Base-by-base conservation (phyloP, 305 asterid species). In the Plantago lanceolata region DNA sequence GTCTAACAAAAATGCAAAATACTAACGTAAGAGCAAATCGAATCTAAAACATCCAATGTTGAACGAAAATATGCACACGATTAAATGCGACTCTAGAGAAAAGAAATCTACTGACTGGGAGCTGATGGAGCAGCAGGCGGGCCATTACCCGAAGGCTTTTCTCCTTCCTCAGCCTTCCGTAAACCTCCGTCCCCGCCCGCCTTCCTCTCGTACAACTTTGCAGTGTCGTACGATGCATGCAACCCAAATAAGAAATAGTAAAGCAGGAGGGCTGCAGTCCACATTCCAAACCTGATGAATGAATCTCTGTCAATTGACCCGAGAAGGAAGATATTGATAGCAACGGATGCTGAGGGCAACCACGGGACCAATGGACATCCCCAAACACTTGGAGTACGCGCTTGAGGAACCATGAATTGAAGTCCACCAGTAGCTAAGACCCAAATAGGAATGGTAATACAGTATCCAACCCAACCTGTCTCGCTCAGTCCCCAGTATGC, bases 301-400 rank as follows among this genome's bases (percentile, higher is more conserved):
- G 96, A 83, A 1, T 61, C 67, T 61, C 43, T 75, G 47, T 85
- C 80, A 5, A 85, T 84, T 7, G 94, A 85, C 6, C 91, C 89
- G 7, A 88, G 79, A 19, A 88, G 78, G 59, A 85, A 88, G 4
- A 88, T 74, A 65, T 85, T 88, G 9, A 84, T 76, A 6, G 85
- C 89, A 19, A 88, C 82, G 8, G 94, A 83, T 3, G 78, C 81
- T 4, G 89, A 83, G 6, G 96, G 96, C 55, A 88, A 24, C 96
- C 94, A 85, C 1, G 96, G 96, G 64, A 85, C 94, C 68, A 85
- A 29, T n/a, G 96, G 96, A 28, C 83, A 90, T 0, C 94, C 94
- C 96, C 94, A 85, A 4, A 78, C 63, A 77, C 75, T 73, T 3
- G 94, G 96, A 11, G 53, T 49, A 13, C 79, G 71, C 0, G 91